Evolutionary conservation across 1,139 yeast species (phyloP).

Genomic region (Zygoascus sp.): DNA sequence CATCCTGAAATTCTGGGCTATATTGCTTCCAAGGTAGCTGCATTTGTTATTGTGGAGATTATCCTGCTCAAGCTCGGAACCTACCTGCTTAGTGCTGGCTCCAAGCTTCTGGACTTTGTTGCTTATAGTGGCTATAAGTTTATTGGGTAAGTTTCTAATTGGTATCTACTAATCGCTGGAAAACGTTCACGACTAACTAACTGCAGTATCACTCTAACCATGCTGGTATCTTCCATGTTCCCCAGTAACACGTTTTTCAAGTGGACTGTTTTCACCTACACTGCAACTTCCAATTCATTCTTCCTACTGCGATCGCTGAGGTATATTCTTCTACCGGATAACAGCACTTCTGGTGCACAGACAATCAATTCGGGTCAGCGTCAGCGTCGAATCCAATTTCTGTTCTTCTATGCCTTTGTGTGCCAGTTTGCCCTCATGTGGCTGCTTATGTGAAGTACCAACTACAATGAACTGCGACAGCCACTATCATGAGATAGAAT

Average conservation of each 20-base stretch:
- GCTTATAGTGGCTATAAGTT: conserved; percentile 95
- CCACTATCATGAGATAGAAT: too few relatives aligned
- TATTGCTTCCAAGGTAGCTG: conserved; percentile 85
- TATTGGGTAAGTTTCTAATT: conserved; percentile 51
- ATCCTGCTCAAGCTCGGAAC: conserved; percentile 57
- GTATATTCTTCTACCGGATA: conserved; percentile 60
- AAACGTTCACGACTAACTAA: conserved; percentile 13
- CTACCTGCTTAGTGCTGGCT: conserved; percentile 52
- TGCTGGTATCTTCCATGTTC: conserved; percentile 37
- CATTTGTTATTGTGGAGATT: conserved; percentile 72
- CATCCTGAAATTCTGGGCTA: conserved; percentile 91
- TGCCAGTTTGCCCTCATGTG: conserved; percentile 65
- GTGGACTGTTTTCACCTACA: conserved; percentile 40
- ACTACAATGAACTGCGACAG: neutral
- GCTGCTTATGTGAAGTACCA: conserved; percentile 39
- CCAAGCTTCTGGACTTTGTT: conserved; percentile 73
- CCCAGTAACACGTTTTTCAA: conserved; percentile 43
- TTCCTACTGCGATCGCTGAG: conserved; percentile 73
- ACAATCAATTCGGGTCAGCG: conserved; percentile 54
- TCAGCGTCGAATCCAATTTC: conserved; percentile 78
- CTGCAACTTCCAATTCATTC: conserved; percentile 40
- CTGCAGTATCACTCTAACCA: conserved; percentile 33
- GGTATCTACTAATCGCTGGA: neutral
- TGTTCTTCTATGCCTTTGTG: conserved; percentile 79
- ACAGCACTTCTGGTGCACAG: conserved; percentile 22